phyloP scores from a whole-genome alignment of 371 early-diverging fungal genomes.

The Rhizomucor miehei region DNA sequence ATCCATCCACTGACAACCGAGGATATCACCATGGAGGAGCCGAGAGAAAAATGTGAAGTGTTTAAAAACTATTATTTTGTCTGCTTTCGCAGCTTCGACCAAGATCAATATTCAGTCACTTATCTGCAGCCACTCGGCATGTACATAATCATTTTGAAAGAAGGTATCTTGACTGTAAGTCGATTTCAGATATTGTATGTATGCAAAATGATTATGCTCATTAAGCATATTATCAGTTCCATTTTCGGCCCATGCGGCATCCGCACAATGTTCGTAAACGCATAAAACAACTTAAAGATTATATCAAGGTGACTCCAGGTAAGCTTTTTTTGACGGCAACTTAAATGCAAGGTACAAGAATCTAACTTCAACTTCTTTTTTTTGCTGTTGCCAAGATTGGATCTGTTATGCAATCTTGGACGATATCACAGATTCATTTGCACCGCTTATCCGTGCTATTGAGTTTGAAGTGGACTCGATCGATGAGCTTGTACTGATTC shows the following conservation, averaged over 20 bases:
- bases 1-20: slow-evolving; percentile 92
- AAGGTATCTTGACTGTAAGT: slow-evolving; percentile 78
- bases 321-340: too few species aligned
- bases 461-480: slow-evolving; percentile 89
- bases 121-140: slow-evolving; percentile 80
- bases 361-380: too few species aligned
- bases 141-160: slow-evolving; percentile 81
- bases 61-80: slow-evolving; percentile 91
- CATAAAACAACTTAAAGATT: slow-evolving; percentile 69
- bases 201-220: neutral
- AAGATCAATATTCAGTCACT: slow-evolving; percentile 57
- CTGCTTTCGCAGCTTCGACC: slow-evolving; percentile 77
- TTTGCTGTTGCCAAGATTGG: slow-evolving; percentile 63
- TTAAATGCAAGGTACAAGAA: too few species aligned
- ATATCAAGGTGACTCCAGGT: slow-evolving; percentile 62
- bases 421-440: slow-evolving; percentile 83
- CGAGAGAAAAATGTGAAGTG: slow-evolving; percentile 90
- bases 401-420: slow-evolving; percentile 86
- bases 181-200: neutral
- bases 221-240: slow-evolving; percentile 47
- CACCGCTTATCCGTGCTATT: slow-evolving; percentile 73
- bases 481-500: slow-evolving; percentile 87
- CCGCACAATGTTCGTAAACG: slow-evolving; percentile 72
- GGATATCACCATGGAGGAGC: slow-evolving; percentile 89
- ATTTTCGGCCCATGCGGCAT: slow-evolving; percentile 70